These are phyloP conservation scores for Solanum acaule DNA, from an alignment of 257 asterid genomes.

Conservation along the genomic window DNA sequence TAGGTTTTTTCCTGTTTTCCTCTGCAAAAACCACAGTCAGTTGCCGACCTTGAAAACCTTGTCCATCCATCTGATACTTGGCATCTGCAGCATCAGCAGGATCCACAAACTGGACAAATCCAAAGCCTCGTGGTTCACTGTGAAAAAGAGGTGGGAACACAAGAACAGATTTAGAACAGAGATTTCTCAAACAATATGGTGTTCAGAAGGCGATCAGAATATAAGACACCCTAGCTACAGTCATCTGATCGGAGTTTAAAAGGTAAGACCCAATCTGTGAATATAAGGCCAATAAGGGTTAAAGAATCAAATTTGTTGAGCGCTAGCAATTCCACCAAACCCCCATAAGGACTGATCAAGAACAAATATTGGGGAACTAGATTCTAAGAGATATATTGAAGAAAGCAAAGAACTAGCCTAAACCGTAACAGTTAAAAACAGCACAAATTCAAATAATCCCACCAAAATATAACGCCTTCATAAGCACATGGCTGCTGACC, in stretches of 20 bases:
- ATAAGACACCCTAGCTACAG: not conserved
- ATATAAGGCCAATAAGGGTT: not conserved
- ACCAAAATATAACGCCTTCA: conserved; percentile 37
- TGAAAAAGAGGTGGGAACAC: not conserved
- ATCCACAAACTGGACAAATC: conserved; percentile 67
- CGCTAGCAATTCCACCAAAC: not conserved
- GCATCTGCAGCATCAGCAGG: conserved; percentile 87
- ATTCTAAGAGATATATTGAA: not conserved
- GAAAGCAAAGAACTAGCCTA: not conserved
- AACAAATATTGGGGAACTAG: not conserved
- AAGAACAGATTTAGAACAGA: not conserved
- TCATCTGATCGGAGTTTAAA: not conserved
- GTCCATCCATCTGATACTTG: conserved; percentile 64
- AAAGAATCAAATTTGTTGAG: not conserved
- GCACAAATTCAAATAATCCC: conserved; percentile 12
- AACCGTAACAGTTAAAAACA: not conserved
- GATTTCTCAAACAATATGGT: not conserved
- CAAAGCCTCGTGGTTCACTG: conserved; percentile 88
- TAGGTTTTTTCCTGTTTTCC: conserved; percentile 69
- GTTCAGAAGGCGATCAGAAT: not conserved
- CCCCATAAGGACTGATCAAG: not conserved
- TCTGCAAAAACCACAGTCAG: conserved; percentile 70
- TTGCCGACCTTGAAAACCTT: conserved; percentile 53
- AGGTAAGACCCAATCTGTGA: not conserved
- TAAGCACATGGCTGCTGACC: conserved; percentile 81